Conservation (phyloP, 495 filamentous ascomycete genomes). For the Penicillium pancosmium region DNA sequence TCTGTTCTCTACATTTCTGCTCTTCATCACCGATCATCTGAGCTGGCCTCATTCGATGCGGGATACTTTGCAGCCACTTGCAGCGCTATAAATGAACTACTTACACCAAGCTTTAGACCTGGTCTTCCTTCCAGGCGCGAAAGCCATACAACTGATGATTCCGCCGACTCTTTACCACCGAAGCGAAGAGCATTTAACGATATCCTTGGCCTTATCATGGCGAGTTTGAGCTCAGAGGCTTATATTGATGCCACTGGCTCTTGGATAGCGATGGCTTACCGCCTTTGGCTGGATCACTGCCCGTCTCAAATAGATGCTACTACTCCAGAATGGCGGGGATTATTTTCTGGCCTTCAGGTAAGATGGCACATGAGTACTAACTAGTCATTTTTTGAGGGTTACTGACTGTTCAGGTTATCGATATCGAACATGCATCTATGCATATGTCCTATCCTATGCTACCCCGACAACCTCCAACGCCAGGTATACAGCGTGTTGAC, state of each 20-base stretch:
- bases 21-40: conserved; percentile 33
- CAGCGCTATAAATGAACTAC: conserved; percentile 38
- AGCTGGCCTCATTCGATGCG: conserved; percentile 27
- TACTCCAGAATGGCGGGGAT: conserved; percentile 35
- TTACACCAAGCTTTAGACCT: conserved; percentile 17
- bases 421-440: conserved; percentile 48
- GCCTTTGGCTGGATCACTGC: conserved; percentile 38
- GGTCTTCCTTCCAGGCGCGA: neutral
- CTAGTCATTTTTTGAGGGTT: no score
- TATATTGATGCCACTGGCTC: conserved; percentile 38
- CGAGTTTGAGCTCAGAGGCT: conserved; percentile 42
- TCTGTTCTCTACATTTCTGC: conserved; percentile 46
- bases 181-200: conserved; percentile 32
- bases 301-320: conserved; percentile 24
- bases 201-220: conserved; percentile 46
- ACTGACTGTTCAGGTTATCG: conserved; percentile 37
- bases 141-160: neutral
- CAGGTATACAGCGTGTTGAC: conserved; percentile 28
- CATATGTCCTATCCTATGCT: conserved; percentile 45
- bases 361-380: no score
- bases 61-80: conserved; percentile 41
- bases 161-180: neutral
- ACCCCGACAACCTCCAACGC: conserved; percentile 35
- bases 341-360: conserved; percentile 45
- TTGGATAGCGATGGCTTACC: conserved; percentile 47